These are phyloP conservation scores for Didymella lethalis DNA, from an alignment of 2,329 filamentous ascomycete species.

Conservation along the genomic window DNA sequence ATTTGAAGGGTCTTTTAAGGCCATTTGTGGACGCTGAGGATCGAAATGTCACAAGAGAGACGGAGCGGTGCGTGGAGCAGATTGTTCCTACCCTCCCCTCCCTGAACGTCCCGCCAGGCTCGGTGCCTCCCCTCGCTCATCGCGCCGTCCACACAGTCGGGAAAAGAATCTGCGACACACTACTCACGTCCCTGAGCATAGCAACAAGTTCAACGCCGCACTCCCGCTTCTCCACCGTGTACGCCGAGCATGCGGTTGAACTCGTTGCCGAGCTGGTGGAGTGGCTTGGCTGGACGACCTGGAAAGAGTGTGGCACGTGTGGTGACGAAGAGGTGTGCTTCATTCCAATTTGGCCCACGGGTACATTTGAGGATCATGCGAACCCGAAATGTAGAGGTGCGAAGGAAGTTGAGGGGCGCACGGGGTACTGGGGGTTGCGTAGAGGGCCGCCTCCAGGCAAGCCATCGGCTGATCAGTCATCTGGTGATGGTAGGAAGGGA, in stretches of 20 bases:
- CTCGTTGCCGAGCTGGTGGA: slow-evolving; percentile 54
- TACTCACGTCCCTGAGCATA: slow-evolving; percentile 37
- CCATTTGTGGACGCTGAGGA: slow-evolving; percentile 49
- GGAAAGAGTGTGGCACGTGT: slow-evolving; percentile 66
- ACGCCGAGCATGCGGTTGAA: slow-evolving; percentile 37
- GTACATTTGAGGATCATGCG: slow-evolving; percentile 62
- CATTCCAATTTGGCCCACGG: slow-evolving; percentile 71
- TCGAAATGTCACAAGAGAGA: slow-evolving; percentile 51
- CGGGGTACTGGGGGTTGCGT: slow-evolving; percentile 38
- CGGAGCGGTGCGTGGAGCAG: slow-evolving; percentile 58
- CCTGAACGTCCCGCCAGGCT: slow-evolving; percentile 20
- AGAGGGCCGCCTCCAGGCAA: background rate
- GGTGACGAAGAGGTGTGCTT: slow-evolving; percentile 64
- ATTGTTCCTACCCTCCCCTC: slow-evolving; percentile 39
- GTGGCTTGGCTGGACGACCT: slow-evolving; percentile 66
- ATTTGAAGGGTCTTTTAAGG: slow-evolving; percentile 41
- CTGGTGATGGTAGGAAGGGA: background rate
- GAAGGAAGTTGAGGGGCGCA: slow-evolving; percentile 12
- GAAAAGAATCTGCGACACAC: slow-evolving; percentile 44
- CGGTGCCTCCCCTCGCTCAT: slow-evolving; percentile 37
- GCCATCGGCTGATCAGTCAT: background rate
- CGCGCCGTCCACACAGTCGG: slow-evolving; percentile 42
- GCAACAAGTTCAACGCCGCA: slow-evolving; percentile 22
- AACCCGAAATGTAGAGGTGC: slow-evolving; percentile 54
- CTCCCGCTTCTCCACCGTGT: slow-evolving; percentile 4